Percentiles rank a stretch among this genome's conserved stretches.
Conservation (phyloP, 2,329 filamentous ascomycete genomes). For the Botrytis pseudocinerea region DNA sequence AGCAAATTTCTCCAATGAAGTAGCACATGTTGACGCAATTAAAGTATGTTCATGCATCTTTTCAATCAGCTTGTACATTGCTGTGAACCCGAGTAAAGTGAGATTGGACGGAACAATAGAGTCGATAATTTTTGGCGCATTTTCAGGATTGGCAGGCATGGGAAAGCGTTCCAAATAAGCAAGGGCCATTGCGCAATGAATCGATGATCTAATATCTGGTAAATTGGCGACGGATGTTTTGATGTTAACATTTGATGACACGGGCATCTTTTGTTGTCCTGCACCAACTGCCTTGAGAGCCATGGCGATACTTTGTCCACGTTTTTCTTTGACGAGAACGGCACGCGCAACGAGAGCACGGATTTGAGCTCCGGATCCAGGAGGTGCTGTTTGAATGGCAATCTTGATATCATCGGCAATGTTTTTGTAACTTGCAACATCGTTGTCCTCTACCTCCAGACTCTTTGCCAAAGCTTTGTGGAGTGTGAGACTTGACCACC, state of each 20-base stretch:
- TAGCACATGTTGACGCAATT: slow-evolving; percentile 49
- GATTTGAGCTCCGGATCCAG: slow-evolving; percentile 69
- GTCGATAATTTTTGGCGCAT: slow-evolving; percentile 51
- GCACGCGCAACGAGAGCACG: slow-evolving; percentile 61
- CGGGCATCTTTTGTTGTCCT: slow-evolving; percentile 32
- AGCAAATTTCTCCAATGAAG: slow-evolving; percentile 56
- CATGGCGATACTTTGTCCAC: slow-evolving; percentile 56
- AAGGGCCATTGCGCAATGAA: slow-evolving; percentile 61
- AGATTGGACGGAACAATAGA: slow-evolving; percentile 48
- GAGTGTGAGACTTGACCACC: slow-evolving; percentile 78
- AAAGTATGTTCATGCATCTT: slow-evolving; percentile 50
- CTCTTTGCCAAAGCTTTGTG: slow-evolving; percentile 67
- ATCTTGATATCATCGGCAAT: slow-evolving; percentile 59
- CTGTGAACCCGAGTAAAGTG: slow-evolving; percentile 59
- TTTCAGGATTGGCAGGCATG: slow-evolving; percentile 45
- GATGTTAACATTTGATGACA: slow-evolving; percentile 49
- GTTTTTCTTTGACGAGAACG: slow-evolving; percentile 55
- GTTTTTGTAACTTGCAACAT: slow-evolving; percentile 44
- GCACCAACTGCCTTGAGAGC: slow-evolving; percentile 56
- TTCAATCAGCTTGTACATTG: slow-evolving; percentile 59
- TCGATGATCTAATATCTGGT: slow-evolving; percentile 56
- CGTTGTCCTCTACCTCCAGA: slow-evolving; percentile 56
- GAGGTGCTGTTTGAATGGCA: slow-evolving; percentile 73
- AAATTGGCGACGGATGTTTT: slow-evolving; percentile 47
- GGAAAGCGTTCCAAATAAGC: slow-evolving; percentile 55